These are phyloP conservation scores for Polygonum maritimum DNA, from an alignment of 148 eudicot species.

Conservation along the genomic window DNA sequence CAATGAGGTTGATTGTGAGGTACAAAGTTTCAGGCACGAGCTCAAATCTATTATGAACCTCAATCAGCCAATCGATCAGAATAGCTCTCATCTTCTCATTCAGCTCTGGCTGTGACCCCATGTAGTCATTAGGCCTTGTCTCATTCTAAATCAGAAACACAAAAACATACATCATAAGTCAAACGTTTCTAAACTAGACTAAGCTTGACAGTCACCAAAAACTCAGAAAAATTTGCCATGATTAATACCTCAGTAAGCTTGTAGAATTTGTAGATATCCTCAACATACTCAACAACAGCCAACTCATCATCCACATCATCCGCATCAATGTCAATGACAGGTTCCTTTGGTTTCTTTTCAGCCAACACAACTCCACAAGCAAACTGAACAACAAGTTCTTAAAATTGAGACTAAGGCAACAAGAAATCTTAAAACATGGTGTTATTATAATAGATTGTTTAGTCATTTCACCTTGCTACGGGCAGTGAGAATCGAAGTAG, in stretches of 20 bases:
- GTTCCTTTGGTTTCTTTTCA: slow-evolving; percentile 20
- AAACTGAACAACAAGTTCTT: slow-evolving; percentile 18
- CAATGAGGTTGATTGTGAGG: slow-evolving; percentile 43
- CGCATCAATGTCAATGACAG: slow-evolving; percentile 45
- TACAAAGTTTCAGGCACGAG: slow-evolving; percentile 48
- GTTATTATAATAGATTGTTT: background rate
- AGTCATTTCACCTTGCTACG: slow-evolving; percentile 37
- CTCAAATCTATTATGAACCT: slow-evolving; percentile 55
- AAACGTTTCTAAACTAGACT: background rate
- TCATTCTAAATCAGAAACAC: slow-evolving; percentile 17
- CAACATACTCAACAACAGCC: slow-evolving; percentile 54
- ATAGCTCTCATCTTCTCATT: slow-evolving; percentile 53
- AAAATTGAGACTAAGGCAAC: background rate
- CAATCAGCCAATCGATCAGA: slow-evolving; percentile 51
- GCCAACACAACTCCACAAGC: slow-evolving; percentile 30
- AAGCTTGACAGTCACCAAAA: background rate
- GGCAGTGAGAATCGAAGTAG: slow-evolving; percentile 48
- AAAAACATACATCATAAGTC: background rate
- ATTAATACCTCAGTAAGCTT: slow-evolving; percentile 39
- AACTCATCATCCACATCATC: slow-evolving; percentile 44
- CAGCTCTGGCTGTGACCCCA: slow-evolving; percentile 42
- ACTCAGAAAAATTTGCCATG: background rate
- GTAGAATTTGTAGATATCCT: slow-evolving; percentile 56
- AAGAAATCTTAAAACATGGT: background rate
- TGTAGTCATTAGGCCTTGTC: slow-evolving; percentile 30